Evolutionary conservation across 208 protist species (phyloP).

Genomic region (Ichthyophonus hoferi): DNA sequence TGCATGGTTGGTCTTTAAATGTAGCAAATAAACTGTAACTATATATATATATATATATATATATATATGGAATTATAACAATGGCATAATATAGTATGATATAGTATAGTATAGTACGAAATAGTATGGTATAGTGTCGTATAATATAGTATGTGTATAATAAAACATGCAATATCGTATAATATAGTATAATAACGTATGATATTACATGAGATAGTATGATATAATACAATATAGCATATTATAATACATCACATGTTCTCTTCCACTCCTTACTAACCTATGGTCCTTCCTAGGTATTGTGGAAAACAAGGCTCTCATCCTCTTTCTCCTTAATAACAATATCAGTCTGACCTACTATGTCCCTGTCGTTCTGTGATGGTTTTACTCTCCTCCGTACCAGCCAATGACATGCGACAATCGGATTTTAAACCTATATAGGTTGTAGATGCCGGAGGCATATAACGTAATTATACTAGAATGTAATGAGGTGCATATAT

Average conservation of each 20-base stretch:
- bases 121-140: neutral
- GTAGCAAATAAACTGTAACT: neutral
- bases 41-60: neutral
- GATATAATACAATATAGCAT: neutral
- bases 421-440: too few relatives aligned
- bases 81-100: neutral
- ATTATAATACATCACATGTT: neutral
- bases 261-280: neutral
- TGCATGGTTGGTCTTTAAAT: too few relatives aligned
- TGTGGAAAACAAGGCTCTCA: neutral
- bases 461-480: too few relatives aligned
- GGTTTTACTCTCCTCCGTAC: too few relatives aligned
- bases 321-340: slow-evolving; percentile 9
- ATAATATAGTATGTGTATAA: neutral
- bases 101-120: neutral
- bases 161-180: too few relatives aligned
- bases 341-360: slow-evolving; percentile 22
- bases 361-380: slow-evolving; percentile 1
- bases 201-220: too few relatives aligned
- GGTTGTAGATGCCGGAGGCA: too few relatives aligned
- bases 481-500: too few relatives aligned
- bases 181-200: too few relatives aligned
- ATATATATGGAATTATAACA: neutral
- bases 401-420: too few relatives aligned
- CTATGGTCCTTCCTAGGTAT: neutral